A percentile compares a stretch with the other conserved stretches of the same genome.
Evolutionary conservation across 2,329 filamentous ascomycete species (phyloP).

Genomic region (Alternaria gaisen): DNA sequence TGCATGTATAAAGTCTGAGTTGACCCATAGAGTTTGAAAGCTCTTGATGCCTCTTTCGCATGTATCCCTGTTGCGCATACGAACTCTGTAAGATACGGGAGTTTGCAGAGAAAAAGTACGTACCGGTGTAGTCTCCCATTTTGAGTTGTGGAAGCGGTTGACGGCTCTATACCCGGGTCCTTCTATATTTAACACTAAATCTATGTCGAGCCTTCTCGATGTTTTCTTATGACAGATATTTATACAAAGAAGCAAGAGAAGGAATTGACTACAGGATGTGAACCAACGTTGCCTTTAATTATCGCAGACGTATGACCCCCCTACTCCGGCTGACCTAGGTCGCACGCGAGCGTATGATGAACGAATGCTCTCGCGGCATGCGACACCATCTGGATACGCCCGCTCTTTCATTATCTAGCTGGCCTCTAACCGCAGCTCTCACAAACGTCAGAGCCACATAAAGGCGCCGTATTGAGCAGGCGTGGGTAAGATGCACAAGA

Average conservation of each 20-base stretch:
- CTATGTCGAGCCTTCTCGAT: background rate
- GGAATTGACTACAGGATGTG: background rate
- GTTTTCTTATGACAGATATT: background rate
- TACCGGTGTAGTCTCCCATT: background rate
- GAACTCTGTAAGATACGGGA: background rate
- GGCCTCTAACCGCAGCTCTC: background rate
- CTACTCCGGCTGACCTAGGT: conserved; percentile 20
- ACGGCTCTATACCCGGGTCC: background rate
- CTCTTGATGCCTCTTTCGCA: background rate
- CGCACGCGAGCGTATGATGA: conserved; percentile 11
- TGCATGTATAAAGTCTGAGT: background rate
- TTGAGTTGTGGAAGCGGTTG: background rate
- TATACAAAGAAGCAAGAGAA: background rate
- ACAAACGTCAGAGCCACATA: background rate
- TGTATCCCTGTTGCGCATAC: background rate
- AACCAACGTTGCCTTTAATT: background rate
- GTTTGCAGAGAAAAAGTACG: background rate
- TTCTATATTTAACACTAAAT: background rate
- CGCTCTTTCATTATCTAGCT: background rate
- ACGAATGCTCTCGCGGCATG: conserved; percentile 16
- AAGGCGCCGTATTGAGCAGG: background rate
- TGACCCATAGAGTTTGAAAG: background rate
- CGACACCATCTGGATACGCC: conserved; percentile 15
- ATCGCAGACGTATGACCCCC: conserved; percentile 2
- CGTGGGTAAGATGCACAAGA: no score